phyloP scores from a whole-genome alignment of 179 eudicot species.

The Beta corolliflora region DNA sequence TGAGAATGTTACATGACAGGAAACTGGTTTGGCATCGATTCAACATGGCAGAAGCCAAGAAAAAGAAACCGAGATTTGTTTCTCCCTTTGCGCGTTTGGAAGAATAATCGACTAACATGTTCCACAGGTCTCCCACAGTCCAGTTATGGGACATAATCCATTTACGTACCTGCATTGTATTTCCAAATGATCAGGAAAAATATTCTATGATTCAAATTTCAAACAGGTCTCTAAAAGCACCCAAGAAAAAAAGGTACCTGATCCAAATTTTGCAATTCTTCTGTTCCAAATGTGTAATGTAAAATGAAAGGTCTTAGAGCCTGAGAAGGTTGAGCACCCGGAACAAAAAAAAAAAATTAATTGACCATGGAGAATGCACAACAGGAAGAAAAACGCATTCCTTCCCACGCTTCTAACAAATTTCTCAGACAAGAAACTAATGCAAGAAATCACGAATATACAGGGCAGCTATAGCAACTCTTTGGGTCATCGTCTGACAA shows the following conservation, averaged over 20 bases:
- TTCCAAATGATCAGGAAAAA: neutral
- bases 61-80: slow-evolving; percentile 62
- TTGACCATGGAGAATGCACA: neutral
- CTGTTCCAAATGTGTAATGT: slow-evolving; percentile 67
- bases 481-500: neutral
- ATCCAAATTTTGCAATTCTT: slow-evolving; percentile 51
- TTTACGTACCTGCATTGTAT: slow-evolving; percentile 44
- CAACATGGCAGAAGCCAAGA: slow-evolving; percentile 72
- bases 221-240: neutral
- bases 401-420: neutral
- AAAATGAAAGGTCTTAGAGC: slow-evolving; percentile 73
- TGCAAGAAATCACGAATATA: neutral
- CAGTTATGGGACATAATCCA: slow-evolving; percentile 71
- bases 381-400: slow-evolving; percentile 1
- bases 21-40: neutral
- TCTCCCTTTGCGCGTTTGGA: slow-evolving; percentile 55
- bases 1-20: neutral
- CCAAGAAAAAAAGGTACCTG: slow-evolving; percentile 38
- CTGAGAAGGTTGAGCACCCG: slow-evolving; percentile 35
- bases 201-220: neutral
- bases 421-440: neutral
- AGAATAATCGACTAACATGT: slow-evolving; percentile 70
- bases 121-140: slow-evolving; percentile 96
- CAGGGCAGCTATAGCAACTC: neutral
- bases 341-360: neutral